Percentiles rank a stretch among this genome's conserved stretches.
These are phyloP conservation scores for Teunomyces panamensis DNA, from an alignment of 805 yeast genomes.

Conservation along the genomic window DNA sequence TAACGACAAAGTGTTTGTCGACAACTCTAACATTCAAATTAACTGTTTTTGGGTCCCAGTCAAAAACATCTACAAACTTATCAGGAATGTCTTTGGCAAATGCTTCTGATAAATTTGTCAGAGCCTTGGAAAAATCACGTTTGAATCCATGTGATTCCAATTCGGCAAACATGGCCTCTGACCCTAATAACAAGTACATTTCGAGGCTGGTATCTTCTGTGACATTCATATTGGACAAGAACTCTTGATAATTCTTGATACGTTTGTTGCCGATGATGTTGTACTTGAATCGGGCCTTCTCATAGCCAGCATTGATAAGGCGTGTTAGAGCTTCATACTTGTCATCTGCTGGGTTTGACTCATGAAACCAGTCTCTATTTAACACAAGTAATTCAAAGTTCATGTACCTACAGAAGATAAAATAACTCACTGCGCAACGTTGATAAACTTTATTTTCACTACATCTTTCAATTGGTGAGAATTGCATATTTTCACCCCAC, in stretches of 20 bases:
- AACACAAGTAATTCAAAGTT: slow-evolving; percentile 21
- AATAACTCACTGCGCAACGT: too few relatives aligned
- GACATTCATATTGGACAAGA: slow-evolving; percentile 26
- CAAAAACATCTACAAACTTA: slow-evolving; percentile 17
- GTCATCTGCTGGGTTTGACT: background rate
- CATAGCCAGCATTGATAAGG: slow-evolving; percentile 50
- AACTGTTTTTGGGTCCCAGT: slow-evolving; percentile 12
- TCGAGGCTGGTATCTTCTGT: slow-evolving; percentile 12
- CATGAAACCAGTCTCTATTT: slow-evolving; percentile 21
- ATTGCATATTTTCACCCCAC: too few relatives aligned
- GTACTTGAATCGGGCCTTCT: slow-evolving; percentile 44
- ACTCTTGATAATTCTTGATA: slow-evolving; percentile 23
- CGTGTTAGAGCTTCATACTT: slow-evolving; percentile 7
- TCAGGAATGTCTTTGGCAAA: slow-evolving; percentile 26
- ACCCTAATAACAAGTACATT: slow-evolving; percentile 27
- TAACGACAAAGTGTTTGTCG: slow-evolving; percentile 15
- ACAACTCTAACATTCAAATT: slow-evolving; percentile 16
- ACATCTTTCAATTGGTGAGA: too few relatives aligned
- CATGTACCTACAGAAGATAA: slow-evolving; percentile 9
- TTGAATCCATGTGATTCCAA: slow-evolving; percentile 19
- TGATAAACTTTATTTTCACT: too few relatives aligned
- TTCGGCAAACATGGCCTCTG: slow-evolving; percentile 19
- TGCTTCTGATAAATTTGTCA: slow-evolving; percentile 18
- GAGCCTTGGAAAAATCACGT: slow-evolving; percentile 22
- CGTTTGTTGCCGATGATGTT: slow-evolving; percentile 42